Percentiles rank a stretch among this genome's conserved stretches.
These are phyloP conservation scores for Stagonosporopsis chrysanthemi DNA, from an alignment of 2,329 filamentous ascomycete genomes.

Conservation along the genomic window DNA sequence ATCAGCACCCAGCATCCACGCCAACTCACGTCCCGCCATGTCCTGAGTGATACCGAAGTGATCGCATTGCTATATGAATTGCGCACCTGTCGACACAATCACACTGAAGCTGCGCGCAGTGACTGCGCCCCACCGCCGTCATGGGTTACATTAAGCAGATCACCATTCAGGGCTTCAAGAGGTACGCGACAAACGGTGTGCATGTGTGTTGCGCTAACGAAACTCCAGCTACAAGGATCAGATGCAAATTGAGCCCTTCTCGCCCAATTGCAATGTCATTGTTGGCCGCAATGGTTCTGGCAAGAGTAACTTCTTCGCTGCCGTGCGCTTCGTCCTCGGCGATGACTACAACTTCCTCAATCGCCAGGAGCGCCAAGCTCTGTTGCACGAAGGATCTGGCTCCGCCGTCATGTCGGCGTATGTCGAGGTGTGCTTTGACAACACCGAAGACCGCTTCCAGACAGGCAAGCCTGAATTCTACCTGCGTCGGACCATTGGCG, in stretches of 20 bases:
- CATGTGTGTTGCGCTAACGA: constrained; percentile 14
- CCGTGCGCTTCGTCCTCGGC: constrained; percentile 96
- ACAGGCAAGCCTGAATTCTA: constrained; percentile 91
- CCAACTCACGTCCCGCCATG: constrained; percentile 28
- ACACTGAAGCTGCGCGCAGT: constrained; percentile 11
- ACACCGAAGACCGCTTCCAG: constrained; percentile 92
- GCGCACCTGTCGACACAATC: background rate
- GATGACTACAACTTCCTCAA: constrained; percentile 97
- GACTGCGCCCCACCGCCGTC: constrained; percentile 26
- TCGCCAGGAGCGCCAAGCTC: constrained; percentile 91
- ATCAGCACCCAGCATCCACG: constrained; percentile 11
- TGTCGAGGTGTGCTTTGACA: constrained; percentile 98
- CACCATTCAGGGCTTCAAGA: constrained; percentile 99
- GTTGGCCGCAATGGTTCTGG: constrained; percentile 98
- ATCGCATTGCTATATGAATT: constrained; percentile 19
- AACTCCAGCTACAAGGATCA: constrained; percentile 92
- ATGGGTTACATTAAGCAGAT: constrained; percentile 93
- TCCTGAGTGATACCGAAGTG: constrained; percentile 21
- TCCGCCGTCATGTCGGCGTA: constrained; percentile 99
- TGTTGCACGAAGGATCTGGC: constrained; percentile 97
- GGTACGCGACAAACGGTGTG: constrained; percentile 61
- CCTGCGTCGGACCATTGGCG: constrained; percentile 89
- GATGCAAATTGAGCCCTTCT: constrained; percentile 98
- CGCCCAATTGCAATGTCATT: constrained; percentile 95
- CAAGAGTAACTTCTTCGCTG: constrained; percentile 99